Conservation (phyloP, 306 rosid species). For the Cicer pinnatifidum region DNA sequence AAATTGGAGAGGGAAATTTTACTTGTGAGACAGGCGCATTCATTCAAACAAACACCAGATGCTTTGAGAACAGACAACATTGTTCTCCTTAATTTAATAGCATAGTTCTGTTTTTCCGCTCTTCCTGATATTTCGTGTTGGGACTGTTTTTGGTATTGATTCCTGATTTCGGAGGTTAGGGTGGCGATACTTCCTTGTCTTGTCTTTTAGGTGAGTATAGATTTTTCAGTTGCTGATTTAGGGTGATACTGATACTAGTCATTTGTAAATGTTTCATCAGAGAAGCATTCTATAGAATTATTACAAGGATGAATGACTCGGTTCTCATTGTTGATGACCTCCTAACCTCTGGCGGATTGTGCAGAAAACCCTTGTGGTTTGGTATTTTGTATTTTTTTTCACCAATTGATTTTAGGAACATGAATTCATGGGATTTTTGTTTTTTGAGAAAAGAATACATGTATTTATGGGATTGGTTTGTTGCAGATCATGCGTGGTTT, state of each 20-base stretch:
- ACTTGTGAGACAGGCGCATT: conserved; percentile 45
- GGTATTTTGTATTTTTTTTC: conserved; percentile 38
- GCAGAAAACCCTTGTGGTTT: conserved; percentile 65
- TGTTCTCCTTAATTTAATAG: conserved; percentile 42
- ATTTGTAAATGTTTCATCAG: conserved; percentile 47
- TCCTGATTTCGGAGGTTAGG: conserved; percentile 52
- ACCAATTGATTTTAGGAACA: conserved; percentile 39
- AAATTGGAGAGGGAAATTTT: conserved; percentile 45
- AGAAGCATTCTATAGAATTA: conserved; percentile 41
- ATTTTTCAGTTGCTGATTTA: conserved; percentile 74
- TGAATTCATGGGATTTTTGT: conserved; percentile 8
- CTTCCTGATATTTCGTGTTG: conserved; percentile 55
- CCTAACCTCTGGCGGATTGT: conserved; percentile 67
- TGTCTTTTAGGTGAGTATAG: conserved; percentile 58
- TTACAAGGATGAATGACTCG: conserved; percentile 55
- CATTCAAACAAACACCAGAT: conserved; percentile 50
- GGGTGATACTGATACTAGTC: conserved; percentile 52
- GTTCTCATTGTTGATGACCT: conserved; percentile 54
- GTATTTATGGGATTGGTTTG: conserved; percentile 21
- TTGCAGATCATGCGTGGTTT: neutral
- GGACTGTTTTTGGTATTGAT: conserved; percentile 56
- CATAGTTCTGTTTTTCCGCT: conserved; percentile 47
- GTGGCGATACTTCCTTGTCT: conserved; percentile 51
- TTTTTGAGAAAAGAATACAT: too few relatives aligned
- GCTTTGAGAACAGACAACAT: conserved; percentile 48